Conservation (phyloP, 2,329 filamentous ascomycete species). For the Exophiala aquamarina region DNA sequence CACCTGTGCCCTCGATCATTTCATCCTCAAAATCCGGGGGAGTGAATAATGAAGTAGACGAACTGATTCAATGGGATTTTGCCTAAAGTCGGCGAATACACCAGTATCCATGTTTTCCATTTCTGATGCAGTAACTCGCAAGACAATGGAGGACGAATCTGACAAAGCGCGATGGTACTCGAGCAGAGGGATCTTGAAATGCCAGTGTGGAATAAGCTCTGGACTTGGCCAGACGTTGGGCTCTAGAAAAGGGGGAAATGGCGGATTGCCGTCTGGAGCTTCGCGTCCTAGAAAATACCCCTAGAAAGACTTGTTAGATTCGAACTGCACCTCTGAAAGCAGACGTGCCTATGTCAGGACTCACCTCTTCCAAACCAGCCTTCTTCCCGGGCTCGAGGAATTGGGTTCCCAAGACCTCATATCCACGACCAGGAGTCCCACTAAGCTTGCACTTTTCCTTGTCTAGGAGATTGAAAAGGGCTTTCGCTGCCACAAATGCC, state of each 20-base stretch:
- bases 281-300: slow-evolving; percentile 45
- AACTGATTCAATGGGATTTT: slow-evolving; percentile 46
- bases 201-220: slow-evolving; percentile 37
- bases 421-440: slow-evolving; percentile 45
- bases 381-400: slow-evolving; percentile 45
- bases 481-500: slow-evolving; percentile 42
- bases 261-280: slow-evolving; percentile 42
- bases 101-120: slow-evolving; percentile 32
- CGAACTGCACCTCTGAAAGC: neutral
- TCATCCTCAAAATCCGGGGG: slow-evolving; percentile 24
- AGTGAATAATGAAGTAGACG: slow-evolving; percentile 53
- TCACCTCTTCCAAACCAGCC: slow-evolving; percentile 50
- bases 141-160: slow-evolving; percentile 19
- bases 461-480: slow-evolving; percentile 47
- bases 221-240: slow-evolving; percentile 45
- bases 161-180: slow-evolving; percentile 21
- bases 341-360: neutral
- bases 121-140: slow-evolving; percentile 19
- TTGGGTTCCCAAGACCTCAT: slow-evolving; percentile 50
- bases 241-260: slow-evolving; percentile 37
- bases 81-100: slow-evolving; percentile 44
- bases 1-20: slow-evolving; percentile 29
- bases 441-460: slow-evolving; percentile 45
- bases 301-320: slow-evolving; percentile 11
- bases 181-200: slow-evolving; percentile 40